These are phyloP conservation scores for Aspergillus brunneoviolaceus DNA, from an alignment of 2,329 filamentous ascomycete species.

Conservation along the genomic window DNA sequence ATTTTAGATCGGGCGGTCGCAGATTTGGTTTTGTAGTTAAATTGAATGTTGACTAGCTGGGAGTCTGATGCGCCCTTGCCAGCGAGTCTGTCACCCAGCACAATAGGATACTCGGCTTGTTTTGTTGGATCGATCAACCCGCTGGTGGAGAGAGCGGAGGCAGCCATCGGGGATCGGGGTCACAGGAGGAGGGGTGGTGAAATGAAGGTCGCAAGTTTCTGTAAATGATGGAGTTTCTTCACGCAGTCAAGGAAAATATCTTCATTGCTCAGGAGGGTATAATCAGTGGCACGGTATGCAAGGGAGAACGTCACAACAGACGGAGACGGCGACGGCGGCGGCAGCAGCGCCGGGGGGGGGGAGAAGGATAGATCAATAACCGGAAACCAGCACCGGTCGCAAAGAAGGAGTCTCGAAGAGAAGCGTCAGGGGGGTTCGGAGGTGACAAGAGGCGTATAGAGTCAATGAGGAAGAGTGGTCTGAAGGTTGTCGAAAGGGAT, in stretches of 20 bases:
- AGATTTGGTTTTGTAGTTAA: slow-evolving; percentile 48
- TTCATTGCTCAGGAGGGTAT: slow-evolving; percentile 16
- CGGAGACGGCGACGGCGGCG: background rate
- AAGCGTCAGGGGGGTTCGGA: too few relatives aligned
- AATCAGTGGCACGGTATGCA: slow-evolving; percentile 14
- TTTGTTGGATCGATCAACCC: slow-evolving; percentile 46
- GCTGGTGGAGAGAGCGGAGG: slow-evolving; percentile 32
- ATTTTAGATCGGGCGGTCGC: slow-evolving; percentile 42
- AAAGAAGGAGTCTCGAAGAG: background rate
- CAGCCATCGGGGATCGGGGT: slow-evolving; percentile 29
- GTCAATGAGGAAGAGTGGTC: background rate
- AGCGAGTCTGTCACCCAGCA: slow-evolving; percentile 45
- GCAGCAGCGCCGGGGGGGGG: slow-evolving; percentile 1
- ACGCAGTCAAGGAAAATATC: slow-evolving; percentile 6
- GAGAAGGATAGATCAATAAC: slow-evolving; percentile 4
- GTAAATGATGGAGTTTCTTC: slow-evolving; percentile 2
- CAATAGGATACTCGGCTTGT: slow-evolving; percentile 48
- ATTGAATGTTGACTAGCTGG: slow-evolving; percentile 43
- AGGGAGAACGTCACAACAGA: slow-evolving; percentile 24
- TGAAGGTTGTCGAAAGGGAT: background rate
- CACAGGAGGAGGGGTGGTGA: background rate
- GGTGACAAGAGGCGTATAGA: background rate
- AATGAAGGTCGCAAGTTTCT: slow-evolving; percentile 8
- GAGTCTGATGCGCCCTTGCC: slow-evolving; percentile 23
- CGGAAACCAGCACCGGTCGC: slow-evolving; percentile 14